Evolutionary conservation across 192 early-diverging fungal species (phyloP).

Genomic region (Backusella morwellensis): DNA sequence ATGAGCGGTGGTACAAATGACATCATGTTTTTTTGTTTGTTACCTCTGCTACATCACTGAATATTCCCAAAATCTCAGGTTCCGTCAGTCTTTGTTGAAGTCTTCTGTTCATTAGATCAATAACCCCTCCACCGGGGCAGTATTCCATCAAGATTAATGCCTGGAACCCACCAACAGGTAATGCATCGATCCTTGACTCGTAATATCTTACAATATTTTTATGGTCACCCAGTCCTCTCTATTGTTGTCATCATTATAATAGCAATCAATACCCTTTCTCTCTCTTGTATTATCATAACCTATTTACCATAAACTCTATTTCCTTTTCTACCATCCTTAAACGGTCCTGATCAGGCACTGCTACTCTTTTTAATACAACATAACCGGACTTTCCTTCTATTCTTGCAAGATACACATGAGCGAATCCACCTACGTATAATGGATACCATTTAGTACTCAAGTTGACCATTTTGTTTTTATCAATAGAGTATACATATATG

Average conservation of each 20-base stretch:
- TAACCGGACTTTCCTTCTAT: constrained; percentile 47
- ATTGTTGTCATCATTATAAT: neutral
- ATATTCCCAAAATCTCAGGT: constrained; percentile 86
- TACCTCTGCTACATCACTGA: constrained; percentile 76
- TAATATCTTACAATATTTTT: constrained; percentile 81
- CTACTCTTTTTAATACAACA: constrained; percentile 83
- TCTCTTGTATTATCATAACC: neutral
- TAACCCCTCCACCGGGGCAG: constrained; percentile 75
- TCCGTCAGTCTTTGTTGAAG: constrained; percentile 76
- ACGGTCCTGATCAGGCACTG: constrained; percentile 65
- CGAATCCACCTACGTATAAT: constrained; percentile 70
- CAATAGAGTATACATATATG: neutral
- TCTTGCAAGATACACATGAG: constrained; percentile 85
- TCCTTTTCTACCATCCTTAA: constrained; percentile 70
- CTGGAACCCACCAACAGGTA: constrained; percentile 65
- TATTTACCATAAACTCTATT: constrained; percentile 71
- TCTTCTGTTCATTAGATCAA: constrained; percentile 85
- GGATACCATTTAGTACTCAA: neutral
- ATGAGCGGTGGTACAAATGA: neutral
- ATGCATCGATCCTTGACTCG: constrained; percentile 62
- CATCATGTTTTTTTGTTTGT: neutral
- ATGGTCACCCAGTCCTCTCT: constrained; percentile 72
- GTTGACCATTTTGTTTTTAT: neutral
- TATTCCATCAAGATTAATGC: constrained; percentile 91
- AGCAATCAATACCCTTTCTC: neutral